phyloP scores from a whole-genome alignment of 805 yeast genomes.

The Spathaspora sp. region DNA sequence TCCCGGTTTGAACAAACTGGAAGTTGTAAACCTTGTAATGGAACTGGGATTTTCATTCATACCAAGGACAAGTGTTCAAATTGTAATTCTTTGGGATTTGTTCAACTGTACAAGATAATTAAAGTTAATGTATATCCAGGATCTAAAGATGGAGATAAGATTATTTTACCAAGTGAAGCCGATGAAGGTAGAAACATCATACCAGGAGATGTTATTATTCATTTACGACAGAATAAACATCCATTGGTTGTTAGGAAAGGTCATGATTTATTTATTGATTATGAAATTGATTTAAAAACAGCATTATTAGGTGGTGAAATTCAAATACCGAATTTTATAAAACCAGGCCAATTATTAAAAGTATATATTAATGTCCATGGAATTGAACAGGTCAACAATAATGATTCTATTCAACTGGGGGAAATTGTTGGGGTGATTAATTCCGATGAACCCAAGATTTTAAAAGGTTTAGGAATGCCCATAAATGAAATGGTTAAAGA shows the following conservation, averaged over 20 bases:
- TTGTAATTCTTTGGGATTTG: slow-evolving; percentile 39
- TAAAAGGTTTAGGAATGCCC: slow-evolving; percentile 64
- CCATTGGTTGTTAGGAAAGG: slow-evolving; percentile 38
- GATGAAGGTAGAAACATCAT: slow-evolving; percentile 57
- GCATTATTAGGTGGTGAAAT: slow-evolving; percentile 58
- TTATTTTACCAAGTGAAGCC: slow-evolving; percentile 56
- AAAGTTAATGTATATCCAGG: slow-evolving; percentile 57
- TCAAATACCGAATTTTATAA: slow-evolving; percentile 26
- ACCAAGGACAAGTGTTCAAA: slow-evolving; percentile 19
- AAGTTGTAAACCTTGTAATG: slow-evolving; percentile 31
- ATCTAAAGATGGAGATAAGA: slow-evolving; percentile 45
- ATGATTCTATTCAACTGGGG: slow-evolving; percentile 27
- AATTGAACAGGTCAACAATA: slow-evolving; percentile 9
- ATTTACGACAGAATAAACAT: slow-evolving; percentile 41
- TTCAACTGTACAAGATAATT: slow-evolving; percentile 47
- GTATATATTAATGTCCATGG: slow-evolving; percentile 37
- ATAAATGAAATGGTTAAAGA: slow-evolving; percentile 22
- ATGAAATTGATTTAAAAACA: slow-evolving; percentile 48
- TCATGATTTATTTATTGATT: slow-evolving; percentile 42
- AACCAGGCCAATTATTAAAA: slow-evolving; percentile 27
- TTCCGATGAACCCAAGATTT: slow-evolving; percentile 45
- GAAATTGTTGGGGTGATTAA: slow-evolving; percentile 51
- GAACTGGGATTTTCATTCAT: slow-evolving; percentile 26
- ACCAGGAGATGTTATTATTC: slow-evolving; percentile 68
- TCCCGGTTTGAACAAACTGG: slow-evolving; percentile 37